Percentiles rank a stretch among this genome's conserved stretches.
phyloP scores from a whole-genome alignment of 208 protist species.

The Leptomonas seymouri region DNA sequence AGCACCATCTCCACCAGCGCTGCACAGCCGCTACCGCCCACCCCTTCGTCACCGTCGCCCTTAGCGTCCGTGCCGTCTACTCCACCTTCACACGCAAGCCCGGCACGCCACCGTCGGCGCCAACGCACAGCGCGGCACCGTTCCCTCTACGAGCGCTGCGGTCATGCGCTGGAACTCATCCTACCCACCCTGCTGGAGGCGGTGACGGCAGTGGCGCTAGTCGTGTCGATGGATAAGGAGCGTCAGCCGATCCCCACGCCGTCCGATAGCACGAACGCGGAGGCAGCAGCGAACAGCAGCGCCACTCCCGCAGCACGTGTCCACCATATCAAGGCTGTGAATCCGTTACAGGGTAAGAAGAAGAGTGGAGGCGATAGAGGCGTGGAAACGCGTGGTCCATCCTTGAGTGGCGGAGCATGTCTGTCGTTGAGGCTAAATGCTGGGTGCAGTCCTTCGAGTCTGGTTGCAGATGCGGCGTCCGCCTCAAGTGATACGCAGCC shows the following conservation, averaged over 20 bases:
- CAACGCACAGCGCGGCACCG: constrained; percentile 28
- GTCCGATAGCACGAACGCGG: neutral
- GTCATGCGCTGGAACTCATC: constrained; percentile 33
- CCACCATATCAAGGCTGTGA: constrained; percentile 26
- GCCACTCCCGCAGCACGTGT: constrained; percentile 12
- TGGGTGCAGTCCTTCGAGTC: constrained; percentile 11
- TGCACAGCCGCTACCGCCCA: neutral
- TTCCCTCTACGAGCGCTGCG: constrained; percentile 32
- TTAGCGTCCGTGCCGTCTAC: neutral
- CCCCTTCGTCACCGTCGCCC: neutral
- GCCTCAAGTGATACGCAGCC: too few relatives aligned
- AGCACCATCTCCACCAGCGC: neutral
- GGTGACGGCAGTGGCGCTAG: constrained; percentile 23
- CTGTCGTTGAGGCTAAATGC: constrained; percentile 26
- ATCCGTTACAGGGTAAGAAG: constrained; percentile 8
- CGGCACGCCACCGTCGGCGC: constrained; percentile 23
- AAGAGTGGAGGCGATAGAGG: neutral
- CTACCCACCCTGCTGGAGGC: constrained; percentile 42
- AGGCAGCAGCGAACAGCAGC: neutral
- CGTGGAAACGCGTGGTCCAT: neutral
- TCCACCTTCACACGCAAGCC: neutral
- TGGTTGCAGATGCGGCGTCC: too few relatives aligned
- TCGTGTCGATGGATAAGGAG: constrained; percentile 37
- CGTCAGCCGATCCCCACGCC: constrained; percentile 3
- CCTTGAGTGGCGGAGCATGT: constrained; percentile 6